phyloP scores from a whole-genome alignment of 495 filamentous ascomycete genomes.

The Venustampulla echinocandica region DNA sequence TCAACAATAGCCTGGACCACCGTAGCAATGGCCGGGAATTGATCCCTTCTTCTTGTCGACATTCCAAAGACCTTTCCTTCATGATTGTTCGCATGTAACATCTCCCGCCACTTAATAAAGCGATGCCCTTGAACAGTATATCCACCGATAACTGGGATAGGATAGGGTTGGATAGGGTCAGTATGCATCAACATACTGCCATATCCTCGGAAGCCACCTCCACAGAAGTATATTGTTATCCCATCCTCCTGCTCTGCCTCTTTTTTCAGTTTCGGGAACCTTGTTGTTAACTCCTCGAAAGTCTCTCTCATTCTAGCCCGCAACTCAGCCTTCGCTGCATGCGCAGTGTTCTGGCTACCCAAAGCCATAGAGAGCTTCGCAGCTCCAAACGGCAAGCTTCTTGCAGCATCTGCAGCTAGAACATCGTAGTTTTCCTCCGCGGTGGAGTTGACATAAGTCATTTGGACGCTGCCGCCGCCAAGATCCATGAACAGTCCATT shows the following conservation, averaged over 20 bases:
- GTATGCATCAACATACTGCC: conserved; percentile 74
- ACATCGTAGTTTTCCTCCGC: conserved; percentile 30
- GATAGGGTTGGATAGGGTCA: conserved; percentile 62
- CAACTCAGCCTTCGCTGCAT: conserved; percentile 46
- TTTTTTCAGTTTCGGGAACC: conserved; percentile 35
- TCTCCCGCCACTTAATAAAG: conserved; percentile 52
- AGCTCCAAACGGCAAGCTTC: conserved; percentile 71
- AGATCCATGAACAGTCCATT: conserved; percentile 77
- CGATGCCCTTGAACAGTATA: conserved; percentile 53
- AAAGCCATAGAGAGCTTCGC: conserved; percentile 65
- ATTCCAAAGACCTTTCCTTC: conserved; percentile 66
- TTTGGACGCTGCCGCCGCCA: conserved; percentile 83
- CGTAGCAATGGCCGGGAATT: conserved; percentile 77
- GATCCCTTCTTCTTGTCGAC: conserved; percentile 67
- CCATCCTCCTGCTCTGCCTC: conserved; percentile 38
- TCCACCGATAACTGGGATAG: conserved; percentile 76
- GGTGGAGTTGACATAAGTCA: conserved; percentile 68
- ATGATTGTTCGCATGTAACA: conserved; percentile 46
- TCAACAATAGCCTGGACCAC: conserved; percentile 63
- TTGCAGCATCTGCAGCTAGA: conserved; percentile 38
- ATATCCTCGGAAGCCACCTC: conserved; percentile 86
- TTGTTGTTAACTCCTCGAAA: conserved; percentile 39
- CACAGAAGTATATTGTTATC: conserved; percentile 74
- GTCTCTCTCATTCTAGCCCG: conserved; percentile 50
- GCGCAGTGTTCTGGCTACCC: conserved; percentile 32